Evolutionary conservation across 2,329 filamentous ascomycete genomes (phyloP).

Genomic region (Colletotrichum lini): DNA sequence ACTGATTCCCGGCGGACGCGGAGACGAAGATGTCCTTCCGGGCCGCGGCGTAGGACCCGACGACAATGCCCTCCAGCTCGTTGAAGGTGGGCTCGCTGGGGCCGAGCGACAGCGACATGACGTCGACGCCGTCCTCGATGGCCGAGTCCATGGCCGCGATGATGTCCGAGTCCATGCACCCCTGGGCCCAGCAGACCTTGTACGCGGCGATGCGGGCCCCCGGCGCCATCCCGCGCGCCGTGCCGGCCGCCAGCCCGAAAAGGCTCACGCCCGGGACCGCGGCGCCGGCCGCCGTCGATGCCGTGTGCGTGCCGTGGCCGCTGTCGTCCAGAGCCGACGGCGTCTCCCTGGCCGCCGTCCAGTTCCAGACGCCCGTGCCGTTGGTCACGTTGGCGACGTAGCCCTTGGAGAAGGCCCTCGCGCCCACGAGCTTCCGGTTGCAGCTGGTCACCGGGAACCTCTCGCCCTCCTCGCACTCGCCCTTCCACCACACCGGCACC

Average conservation of each 20-base stretch:
- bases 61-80: not conserved
- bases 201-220: constrained; percentile 28
- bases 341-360: constrained; percentile 7
- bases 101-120: constrained; percentile 29
- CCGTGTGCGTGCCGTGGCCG: constrained; percentile 32
- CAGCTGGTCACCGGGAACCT: constrained; percentile 31
- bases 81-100: not conserved
- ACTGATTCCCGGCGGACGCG: constrained; percentile 13
- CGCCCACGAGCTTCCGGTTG: constrained; percentile 42
- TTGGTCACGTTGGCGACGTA: not conserved
- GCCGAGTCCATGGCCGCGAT: constrained; percentile 30
- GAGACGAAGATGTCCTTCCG: constrained; percentile 24
- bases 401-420: constrained; percentile 31
- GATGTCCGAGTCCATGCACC: constrained; percentile 25
- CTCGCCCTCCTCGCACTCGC: constrained; percentile 29
- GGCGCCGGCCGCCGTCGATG: constrained; percentile 21
- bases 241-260: constrained; percentile 29
- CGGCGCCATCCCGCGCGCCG: constrained; percentile 28
- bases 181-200: constrained; percentile 25
- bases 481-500: constrained; percentile 34
- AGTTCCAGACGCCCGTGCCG: constrained; percentile 6
- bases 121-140: constrained; percentile 33
- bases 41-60: constrained; percentile 17
- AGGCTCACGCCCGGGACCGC: constrained; percentile 11
- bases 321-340: constrained; percentile 18